Conservation (phyloP, 2,329 filamentous ascomycete species). For the Sporothrix pseudoabietina region DNA sequence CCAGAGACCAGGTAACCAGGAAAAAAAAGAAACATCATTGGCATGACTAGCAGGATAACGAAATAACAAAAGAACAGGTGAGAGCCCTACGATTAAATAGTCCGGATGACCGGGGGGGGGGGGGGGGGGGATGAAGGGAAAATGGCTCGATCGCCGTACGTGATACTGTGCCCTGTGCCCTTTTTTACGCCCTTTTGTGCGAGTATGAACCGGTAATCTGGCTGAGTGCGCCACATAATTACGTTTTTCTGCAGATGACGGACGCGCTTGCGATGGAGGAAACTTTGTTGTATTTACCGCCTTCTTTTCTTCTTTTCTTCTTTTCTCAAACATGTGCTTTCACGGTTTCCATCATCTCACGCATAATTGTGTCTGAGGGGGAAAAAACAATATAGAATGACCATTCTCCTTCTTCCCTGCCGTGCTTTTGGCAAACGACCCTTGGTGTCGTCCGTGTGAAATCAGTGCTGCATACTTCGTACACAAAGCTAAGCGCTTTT, state of each 20-base stretch:
- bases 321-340: no score
- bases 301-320: not conserved
- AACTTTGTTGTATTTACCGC: not conserved
- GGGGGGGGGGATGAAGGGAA: not conserved
- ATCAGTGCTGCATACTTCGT: no score
- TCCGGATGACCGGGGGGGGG: slow-evolving; percentile 12
- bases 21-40: not conserved
- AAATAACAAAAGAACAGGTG: no score
- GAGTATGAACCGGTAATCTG: not conserved
- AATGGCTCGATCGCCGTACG: slow-evolving; percentile 6
- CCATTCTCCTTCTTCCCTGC: no score
- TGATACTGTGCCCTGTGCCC: not conserved
- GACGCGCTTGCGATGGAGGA: not conserved
- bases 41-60: slow-evolving; percentile 9
- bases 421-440: no score
- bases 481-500: no score
- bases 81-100: not conserved
- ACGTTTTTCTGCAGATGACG: not conserved
- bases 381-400: no score
- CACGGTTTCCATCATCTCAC: not conserved
- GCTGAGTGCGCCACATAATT: not conserved
- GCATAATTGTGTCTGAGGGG: not conserved
- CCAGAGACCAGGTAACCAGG: slow-evolving; percentile 14
- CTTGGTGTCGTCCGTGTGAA: no score
- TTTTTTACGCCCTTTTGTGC: not conserved